These are phyloP conservation scores for Notholithocarpus densiflorus DNA, from an alignment of 306 rosid species.

Conservation along the genomic window DNA sequence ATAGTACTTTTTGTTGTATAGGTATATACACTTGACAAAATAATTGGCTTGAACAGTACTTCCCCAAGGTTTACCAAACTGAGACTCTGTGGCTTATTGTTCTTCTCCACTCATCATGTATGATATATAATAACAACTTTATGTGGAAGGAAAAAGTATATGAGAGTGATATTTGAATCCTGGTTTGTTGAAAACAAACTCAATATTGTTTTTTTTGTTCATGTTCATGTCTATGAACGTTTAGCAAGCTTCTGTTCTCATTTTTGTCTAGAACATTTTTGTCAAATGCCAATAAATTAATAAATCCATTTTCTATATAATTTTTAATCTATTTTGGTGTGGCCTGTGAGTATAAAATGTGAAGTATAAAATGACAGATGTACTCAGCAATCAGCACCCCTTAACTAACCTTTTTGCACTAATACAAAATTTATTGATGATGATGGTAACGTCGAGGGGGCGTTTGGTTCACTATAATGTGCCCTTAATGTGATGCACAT, in stretches of 20 bases:
- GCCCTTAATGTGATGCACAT: fast-evolving
- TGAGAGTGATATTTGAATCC: constrained; percentile 31
- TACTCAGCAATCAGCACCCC: constrained; percentile 7
- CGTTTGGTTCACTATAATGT: too few species aligned
- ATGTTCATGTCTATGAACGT: constrained; percentile 32
- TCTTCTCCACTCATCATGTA: constrained; percentile 43
- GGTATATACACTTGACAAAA: constrained; percentile 55
- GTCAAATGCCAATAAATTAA: not conserved
- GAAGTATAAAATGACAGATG: constrained; percentile 19
- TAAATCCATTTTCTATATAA: not conserved
- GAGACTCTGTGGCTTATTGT: constrained; percentile 59
- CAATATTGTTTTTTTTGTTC: constrained; percentile 27
- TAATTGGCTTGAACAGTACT: constrained; percentile 39
- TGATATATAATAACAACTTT: constrained; percentile 24
- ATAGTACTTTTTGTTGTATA: constrained; percentile 1
- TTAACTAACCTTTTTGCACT: constrained; percentile 19
- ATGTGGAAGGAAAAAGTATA: constrained; percentile 42
- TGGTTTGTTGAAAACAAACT: constrained; percentile 32
- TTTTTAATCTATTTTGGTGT: not conserved
- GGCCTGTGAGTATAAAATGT: constrained; percentile 3
- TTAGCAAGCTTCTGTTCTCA: constrained; percentile 1
- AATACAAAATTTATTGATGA: constrained; percentile 24
- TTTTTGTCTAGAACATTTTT: not conserved
- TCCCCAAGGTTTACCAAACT: constrained; percentile 38
- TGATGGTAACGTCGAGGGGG: constrained; percentile 5